Conservation (phyloP, 2,329 filamentous ascomycete genomes). For the Claviceps maximensis region DNA sequence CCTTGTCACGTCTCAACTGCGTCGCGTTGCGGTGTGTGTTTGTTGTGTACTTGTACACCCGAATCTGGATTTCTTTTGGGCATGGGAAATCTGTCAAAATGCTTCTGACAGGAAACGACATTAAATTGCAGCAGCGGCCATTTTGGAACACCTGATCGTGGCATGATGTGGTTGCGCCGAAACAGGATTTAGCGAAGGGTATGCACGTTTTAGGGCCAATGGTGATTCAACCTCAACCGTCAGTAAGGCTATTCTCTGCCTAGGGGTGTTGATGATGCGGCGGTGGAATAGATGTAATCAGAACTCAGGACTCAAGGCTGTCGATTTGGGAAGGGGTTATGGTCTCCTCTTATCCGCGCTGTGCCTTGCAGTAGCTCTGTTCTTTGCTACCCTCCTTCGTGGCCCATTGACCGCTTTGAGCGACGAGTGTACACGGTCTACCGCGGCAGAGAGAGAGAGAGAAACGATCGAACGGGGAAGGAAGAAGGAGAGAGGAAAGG, state of each 20-base stretch:
- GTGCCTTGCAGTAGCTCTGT: constrained; percentile 3
- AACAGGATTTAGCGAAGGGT: neutral
- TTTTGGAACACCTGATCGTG: neutral
- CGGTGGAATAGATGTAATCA: neutral
- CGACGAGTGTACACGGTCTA: neutral
- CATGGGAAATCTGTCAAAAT: neutral
- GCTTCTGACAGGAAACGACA: neutral
- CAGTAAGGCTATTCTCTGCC: neutral
- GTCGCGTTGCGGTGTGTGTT: neutral
- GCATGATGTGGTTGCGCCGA: neutral
- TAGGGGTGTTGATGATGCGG: no score
- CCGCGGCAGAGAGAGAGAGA: neutral
- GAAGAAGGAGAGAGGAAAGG: neutral
- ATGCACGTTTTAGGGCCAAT: no score
- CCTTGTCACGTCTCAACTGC: neutral
- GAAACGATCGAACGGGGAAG: neutral
- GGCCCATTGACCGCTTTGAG: neutral
- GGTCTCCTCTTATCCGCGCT: neutral
- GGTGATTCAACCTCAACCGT: neutral
- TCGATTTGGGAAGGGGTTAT: neutral
- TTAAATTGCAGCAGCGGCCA: neutral
- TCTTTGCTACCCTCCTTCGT: neutral
- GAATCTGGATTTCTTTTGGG: neutral
- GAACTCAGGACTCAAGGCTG: neutral
- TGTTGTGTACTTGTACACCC: neutral